Conservation (phyloP, 306 rosid genomes). For the Alnus rubra region DNA sequence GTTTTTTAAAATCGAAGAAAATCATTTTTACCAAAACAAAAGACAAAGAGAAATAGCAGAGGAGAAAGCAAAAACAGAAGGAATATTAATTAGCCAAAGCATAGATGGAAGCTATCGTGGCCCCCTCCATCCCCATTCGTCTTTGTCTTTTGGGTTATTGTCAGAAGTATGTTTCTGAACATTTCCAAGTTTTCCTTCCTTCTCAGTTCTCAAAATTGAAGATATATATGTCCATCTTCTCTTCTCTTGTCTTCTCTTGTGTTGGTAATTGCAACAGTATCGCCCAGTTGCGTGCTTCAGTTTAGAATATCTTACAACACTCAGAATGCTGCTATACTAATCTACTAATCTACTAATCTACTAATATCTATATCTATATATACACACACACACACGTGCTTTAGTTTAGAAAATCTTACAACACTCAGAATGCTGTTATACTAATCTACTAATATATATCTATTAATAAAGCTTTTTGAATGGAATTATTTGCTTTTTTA, state of each 20-base stretch:
- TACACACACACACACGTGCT: too few relatives aligned
- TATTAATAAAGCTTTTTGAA: too few relatives aligned
- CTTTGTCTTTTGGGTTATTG: not conserved
- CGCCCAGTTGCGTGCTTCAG: not conserved
- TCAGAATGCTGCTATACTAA: too few relatives aligned
- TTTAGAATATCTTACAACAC: not conserved
- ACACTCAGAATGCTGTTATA: too few relatives aligned
- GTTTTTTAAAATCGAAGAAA: constrained; percentile 12
- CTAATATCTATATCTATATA: too few relatives aligned
- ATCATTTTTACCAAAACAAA: constrained; percentile 17
- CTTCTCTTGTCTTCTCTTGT: too few relatives aligned
- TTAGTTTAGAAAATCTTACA: too few relatives aligned
- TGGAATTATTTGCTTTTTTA: too few relatives aligned
- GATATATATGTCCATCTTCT: not conserved
- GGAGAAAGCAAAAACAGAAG: not conserved
- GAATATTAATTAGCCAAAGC: not conserved
- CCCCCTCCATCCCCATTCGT: too few relatives aligned
- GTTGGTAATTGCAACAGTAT: not conserved
- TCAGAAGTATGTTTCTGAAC: constrained; percentile 6
- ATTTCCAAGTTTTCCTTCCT: not conserved
- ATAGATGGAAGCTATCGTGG: not conserved
- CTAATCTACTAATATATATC: too few relatives aligned
- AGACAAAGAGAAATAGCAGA: not conserved
- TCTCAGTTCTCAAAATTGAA: not conserved
- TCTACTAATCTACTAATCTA: too few relatives aligned